phyloP scores from a whole-genome alignment of 768 basidiomycete genomes.

The Pleurotus pulmonarius region DNA sequence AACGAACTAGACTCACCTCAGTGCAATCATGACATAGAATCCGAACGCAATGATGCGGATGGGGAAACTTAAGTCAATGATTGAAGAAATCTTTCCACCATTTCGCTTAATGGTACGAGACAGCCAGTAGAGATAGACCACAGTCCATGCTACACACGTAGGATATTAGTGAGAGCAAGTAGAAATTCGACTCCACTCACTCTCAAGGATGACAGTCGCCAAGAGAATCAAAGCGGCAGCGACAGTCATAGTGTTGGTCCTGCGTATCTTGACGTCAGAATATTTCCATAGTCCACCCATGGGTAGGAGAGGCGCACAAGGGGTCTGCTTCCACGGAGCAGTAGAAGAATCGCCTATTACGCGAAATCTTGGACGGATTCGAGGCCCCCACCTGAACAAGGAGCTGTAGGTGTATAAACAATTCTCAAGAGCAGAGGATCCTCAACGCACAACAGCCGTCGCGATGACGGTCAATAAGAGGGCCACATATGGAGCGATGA shows the following conservation, averaged over 20 bases:
- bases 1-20: constrained; percentile 28
- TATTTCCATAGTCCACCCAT: background rate
- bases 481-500: constrained; percentile 36
- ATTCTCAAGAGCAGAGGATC: background rate
- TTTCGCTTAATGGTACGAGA: constrained; percentile 20
- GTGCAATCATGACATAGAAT: constrained; percentile 34
- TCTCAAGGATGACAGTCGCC: constrained; percentile 34
- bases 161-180: background rate
- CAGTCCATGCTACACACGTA: constrained; percentile 32
- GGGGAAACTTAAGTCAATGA: constrained; percentile 40
- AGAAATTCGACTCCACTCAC: too few species aligned
- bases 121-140: constrained; percentile 33
- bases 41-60: constrained; percentile 44
- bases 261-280: constrained; percentile 13
- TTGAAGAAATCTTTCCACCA: constrained; percentile 17
- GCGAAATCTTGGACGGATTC: constrained; percentile 32
- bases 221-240: constrained; percentile 37
- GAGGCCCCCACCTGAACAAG: constrained; percentile 31
- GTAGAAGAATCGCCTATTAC: constrained; percentile 49
- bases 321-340: constrained; percentile 37
- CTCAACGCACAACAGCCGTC: constrained; percentile 35
- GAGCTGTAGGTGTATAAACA: background rate
- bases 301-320: constrained; percentile 25
- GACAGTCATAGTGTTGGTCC: constrained; percentile 36
- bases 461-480: constrained; percentile 33